Percentiles rank a stretch among this genome's conserved stretches.
Conservation (phyloP, 805 yeast species). For the Soucietia sequanensis region DNA sequence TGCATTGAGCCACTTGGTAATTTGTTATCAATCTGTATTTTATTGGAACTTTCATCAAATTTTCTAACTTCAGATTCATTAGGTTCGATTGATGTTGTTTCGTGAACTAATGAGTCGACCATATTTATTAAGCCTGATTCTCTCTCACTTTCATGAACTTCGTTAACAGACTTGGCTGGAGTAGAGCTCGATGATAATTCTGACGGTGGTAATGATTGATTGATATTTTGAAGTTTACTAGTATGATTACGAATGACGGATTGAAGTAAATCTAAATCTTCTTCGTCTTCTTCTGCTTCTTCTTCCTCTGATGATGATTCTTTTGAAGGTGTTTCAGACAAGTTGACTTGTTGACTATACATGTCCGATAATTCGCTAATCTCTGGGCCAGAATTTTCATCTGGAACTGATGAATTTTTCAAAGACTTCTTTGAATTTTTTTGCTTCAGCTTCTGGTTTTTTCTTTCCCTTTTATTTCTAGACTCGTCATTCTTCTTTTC, state of each 20-base stretch:
- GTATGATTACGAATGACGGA: constrained; percentile 34
- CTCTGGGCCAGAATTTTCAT: too few relatives aligned
- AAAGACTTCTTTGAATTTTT: too few relatives aligned
- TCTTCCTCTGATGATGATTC: background rate
- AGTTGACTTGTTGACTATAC: too few relatives aligned
- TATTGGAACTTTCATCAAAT: too few relatives aligned
- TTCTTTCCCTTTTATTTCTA: background rate
- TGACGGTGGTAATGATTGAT: background rate
- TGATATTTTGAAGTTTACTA: constrained; percentile 18
- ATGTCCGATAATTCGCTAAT: too few relatives aligned
- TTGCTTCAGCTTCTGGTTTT: background rate
- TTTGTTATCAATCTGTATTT: too few relatives aligned
- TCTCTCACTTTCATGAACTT: background rate
- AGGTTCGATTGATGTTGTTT: constrained; percentile 4
- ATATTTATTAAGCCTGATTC: constrained; percentile 9
- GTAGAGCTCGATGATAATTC: background rate
- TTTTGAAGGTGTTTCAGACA: too few relatives aligned
- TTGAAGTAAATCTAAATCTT: constrained; percentile 34
- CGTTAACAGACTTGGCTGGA: background rate
- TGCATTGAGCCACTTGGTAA: too few relatives aligned
- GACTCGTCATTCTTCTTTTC: background rate
- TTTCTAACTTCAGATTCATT: too few relatives aligned
- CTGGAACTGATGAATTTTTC: too few relatives aligned
- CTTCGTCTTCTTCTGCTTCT: background rate
- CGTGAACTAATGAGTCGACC: constrained; percentile 18